phyloP scores from a whole-genome alignment of 1,139 yeast species.

The Hansenula sp. region DNA sequence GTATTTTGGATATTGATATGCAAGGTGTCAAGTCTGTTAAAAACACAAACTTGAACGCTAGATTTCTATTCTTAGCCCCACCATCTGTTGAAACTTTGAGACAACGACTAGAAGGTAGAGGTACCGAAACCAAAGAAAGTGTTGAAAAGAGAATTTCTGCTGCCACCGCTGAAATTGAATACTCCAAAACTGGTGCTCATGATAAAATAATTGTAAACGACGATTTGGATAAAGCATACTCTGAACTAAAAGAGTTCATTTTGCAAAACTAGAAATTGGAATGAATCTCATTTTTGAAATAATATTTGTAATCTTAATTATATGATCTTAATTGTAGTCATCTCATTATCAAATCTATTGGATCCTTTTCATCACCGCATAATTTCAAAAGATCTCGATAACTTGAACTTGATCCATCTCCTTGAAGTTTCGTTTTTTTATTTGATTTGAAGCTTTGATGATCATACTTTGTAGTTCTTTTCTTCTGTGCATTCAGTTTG shows the following conservation, averaged over 20 bases:
- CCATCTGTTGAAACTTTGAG: slow-evolving; percentile 80
- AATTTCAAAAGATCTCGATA: slow-evolving; percentile 8
- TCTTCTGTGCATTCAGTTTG: too few relatives aligned
- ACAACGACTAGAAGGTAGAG: slow-evolving; percentile 77
- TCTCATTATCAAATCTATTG: slow-evolving; percentile 11
- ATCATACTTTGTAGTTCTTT: not conserved
- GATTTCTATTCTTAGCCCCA: slow-evolving; percentile 85
- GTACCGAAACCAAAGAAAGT: slow-evolving; percentile 89
- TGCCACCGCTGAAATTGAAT: slow-evolving; percentile 85
- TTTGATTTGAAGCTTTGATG: not conserved
- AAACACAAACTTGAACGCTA: slow-evolving; percentile 74
- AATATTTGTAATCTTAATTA: too few relatives aligned
- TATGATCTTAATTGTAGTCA: too few relatives aligned
- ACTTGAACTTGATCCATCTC: slow-evolving; percentile 5
- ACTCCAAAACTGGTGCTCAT: slow-evolving; percentile 87
- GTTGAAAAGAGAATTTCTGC: slow-evolving; percentile 79
- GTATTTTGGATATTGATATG: slow-evolving; percentile 96
- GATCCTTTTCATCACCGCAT: slow-evolving; percentile 17
- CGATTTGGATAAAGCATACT: slow-evolving; percentile 84
- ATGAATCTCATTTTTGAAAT: too few relatives aligned
- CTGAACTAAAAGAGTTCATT: slow-evolving; percentile 73
- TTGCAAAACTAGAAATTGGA: slow-evolving; percentile 35
- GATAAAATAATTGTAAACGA: slow-evolving; percentile 88
- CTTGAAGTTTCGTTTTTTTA: slow-evolving; percentile 7
- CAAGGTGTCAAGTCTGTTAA: slow-evolving; percentile 96